Percentiles rank a stretch among this genome's conserved stretches.
Conservation (phyloP, 2,329 filamentous ascomycete species). For the Trichoderma aggressivum region DNA sequence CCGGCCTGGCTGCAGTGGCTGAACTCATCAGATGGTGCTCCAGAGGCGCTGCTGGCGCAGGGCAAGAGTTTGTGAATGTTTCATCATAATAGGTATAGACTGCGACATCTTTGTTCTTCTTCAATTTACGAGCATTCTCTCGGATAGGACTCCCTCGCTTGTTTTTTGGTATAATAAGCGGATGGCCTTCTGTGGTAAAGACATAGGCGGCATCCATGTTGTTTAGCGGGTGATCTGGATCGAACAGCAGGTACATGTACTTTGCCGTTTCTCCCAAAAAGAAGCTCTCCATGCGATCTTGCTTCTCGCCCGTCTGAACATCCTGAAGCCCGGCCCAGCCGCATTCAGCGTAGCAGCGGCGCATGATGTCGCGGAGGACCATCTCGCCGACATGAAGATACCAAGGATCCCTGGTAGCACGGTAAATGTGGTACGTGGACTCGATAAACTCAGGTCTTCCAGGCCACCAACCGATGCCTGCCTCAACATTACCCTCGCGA, state of each 20-base stretch:
- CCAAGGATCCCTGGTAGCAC: constrained; percentile 91
- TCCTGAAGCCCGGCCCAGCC: constrained; percentile 91
- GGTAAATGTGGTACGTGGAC: constrained; percentile 93
- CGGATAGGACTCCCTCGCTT: constrained; percentile 17
- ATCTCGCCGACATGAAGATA: constrained; percentile 96
- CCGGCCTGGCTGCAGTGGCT: constrained; percentile 70
- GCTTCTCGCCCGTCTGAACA: constrained; percentile 77
- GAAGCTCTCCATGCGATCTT: constrained; percentile 97
- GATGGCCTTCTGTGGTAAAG: constrained; percentile 95
- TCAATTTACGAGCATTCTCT: background rate
- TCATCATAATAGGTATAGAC: constrained; percentile 40
- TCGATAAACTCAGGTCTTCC: constrained; percentile 96
- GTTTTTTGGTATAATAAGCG: constrained; percentile 70
- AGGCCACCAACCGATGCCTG: constrained; percentile 89
- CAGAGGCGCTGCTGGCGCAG: constrained; percentile 54
- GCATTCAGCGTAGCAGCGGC: constrained; percentile 84
- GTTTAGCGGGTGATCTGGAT: constrained; percentile 82
- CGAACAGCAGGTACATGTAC: constrained; percentile 90
- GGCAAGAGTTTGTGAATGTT: constrained; percentile 61
- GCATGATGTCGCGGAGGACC: constrained; percentile 82
- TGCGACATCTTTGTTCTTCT: constrained; percentile 19
- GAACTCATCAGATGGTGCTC: constrained; percentile 69
- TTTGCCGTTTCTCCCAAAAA: constrained; percentile 96
- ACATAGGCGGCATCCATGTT: constrained; percentile 82
- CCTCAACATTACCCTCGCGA: constrained; percentile 76